Evolutionary conservation across 148 eudicot genomes (phyloP), one percentile per base, ranked within the genome.

Genomic region (Vaccinium vitisidaea): DNA sequence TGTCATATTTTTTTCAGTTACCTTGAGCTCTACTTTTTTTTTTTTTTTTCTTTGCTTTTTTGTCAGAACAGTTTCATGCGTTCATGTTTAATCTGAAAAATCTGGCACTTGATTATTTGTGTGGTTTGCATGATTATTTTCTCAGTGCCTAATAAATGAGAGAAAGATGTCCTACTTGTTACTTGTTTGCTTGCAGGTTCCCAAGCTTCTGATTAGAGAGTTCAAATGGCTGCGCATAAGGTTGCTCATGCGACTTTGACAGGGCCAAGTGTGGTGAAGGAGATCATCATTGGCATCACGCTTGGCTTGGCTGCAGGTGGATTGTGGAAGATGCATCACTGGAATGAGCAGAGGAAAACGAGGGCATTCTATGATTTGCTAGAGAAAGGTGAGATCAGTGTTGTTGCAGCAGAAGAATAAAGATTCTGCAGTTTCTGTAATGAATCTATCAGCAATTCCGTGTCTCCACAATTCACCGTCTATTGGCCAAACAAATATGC

Each of bases 221-320:
- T 80, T 43, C 30, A 84, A 82, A 92, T 92, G 94, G 93, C 92
- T 61, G 93, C 85, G 16, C 84, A 82, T 83, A 88, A 77, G 91
- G 91, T 91, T 79, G 94, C 92, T 75, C 94, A 92, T 65, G 92
- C 90, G 9, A 90, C 93, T 82, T 88, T 92, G 89, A 92, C 86
- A 79, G 94, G 94, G 76, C 94, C 94, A 79, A 92, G 92, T 80
- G 93, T 91, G 81, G 89, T 91, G 58, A 92, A 92, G 87, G 94
- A 92, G 87, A 25, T 92, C 15, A 21, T 87, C 55, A 91, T 91
- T 59, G 93, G 88, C 7, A 4, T 82, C 11, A 71, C 81, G 21
- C 92, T 91, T 36, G 94, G 94, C 75, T 77, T 87, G 71, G 88
- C 84, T 9, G 93, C 93, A 19, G 94, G 94, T 84, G 86, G 89